Conservation (phyloP, 768 basidiomycete genomes). For the Amanita thiersii region DNA sequence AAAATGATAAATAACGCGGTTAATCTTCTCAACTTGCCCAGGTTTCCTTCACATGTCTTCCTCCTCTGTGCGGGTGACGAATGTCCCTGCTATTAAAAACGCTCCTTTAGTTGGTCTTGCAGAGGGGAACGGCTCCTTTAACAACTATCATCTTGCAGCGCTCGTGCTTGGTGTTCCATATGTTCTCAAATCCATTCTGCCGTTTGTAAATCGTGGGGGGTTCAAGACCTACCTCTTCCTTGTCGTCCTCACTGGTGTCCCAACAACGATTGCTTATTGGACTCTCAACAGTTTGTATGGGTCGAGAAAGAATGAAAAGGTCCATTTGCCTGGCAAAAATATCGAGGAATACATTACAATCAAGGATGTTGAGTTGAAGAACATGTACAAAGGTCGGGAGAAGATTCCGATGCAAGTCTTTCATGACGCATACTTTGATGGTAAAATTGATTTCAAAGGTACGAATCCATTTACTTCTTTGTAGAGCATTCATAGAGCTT, state of each 20-base stretch:
- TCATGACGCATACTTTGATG: slow-evolving; percentile 96
- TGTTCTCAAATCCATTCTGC: slow-evolving; percentile 73
- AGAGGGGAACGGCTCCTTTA: slow-evolving; percentile 83
- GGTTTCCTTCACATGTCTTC: slow-evolving; percentile 25
- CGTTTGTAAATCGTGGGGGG: slow-evolving; percentile 77
- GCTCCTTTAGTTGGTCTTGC: slow-evolving; percentile 75
- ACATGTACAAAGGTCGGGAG: slow-evolving; percentile 69
- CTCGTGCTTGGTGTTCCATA: slow-evolving; percentile 78
- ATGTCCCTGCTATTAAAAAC: slow-evolving; percentile 73
- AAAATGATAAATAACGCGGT: too few relatives aligned
- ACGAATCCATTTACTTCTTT: slow-evolving; percentile 14
- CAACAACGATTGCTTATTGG: slow-evolving; percentile 86
- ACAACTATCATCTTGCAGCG: slow-evolving; percentile 69
- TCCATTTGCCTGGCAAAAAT: slow-evolving; percentile 74
- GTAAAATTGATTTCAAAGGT: slow-evolving; percentile 96
- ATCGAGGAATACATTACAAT: slow-evolving; percentile 89
- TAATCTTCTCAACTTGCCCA: background rate
- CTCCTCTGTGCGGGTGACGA: slow-evolving; percentile 51
- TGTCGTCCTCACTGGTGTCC: slow-evolving; percentile 63
- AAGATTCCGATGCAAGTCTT: slow-evolving; percentile 98
- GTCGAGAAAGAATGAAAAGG: slow-evolving; percentile 75
- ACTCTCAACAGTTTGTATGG: slow-evolving; percentile 78
- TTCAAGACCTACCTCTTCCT: slow-evolving; percentile 84
- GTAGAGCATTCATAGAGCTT: slow-evolving; percentile 7
- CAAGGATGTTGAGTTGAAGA: slow-evolving; percentile 75